Evolutionary conservation across 352 stramenopile species (phyloP).

Genomic region (Pythium pectinolyticum): DNA sequence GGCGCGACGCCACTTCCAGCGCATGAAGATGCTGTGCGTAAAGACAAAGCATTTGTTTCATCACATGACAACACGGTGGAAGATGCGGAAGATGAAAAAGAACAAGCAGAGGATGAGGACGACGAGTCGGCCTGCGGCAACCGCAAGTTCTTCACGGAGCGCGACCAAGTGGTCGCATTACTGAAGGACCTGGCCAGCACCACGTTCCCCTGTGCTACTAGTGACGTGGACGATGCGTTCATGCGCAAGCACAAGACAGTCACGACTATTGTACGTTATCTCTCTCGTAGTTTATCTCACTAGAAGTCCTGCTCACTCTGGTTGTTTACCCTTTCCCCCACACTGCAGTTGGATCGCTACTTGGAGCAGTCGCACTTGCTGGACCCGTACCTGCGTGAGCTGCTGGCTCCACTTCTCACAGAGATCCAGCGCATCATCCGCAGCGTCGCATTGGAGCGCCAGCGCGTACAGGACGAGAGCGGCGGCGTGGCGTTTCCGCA

Average conservation of each 20-base stretch:
- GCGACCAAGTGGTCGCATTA: slow-evolving; percentile 41
- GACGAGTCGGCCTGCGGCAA: slow-evolving; percentile 27
- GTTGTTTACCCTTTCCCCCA: too few species aligned
- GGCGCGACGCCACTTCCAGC: too few species aligned
- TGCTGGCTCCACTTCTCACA: slow-evolving; percentile 67
- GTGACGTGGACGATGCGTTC: slow-evolving; percentile 53
- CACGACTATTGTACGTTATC: slow-evolving; percentile 55
- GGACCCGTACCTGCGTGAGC: slow-evolving; percentile 81
- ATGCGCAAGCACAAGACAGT: slow-evolving; percentile 38
- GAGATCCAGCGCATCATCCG: slow-evolving; percentile 64
- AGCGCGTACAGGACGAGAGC: slow-evolving; percentile 7
- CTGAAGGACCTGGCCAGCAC: slow-evolving; percentile 41
- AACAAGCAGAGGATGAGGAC: slow-evolving; percentile 10
- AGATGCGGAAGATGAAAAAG: neutral
- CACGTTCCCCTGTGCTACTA: slow-evolving; percentile 38
- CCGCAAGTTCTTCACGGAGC: slow-evolving; percentile 68
- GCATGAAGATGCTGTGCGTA: too few species aligned
- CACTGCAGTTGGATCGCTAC: slow-evolving; percentile 85
- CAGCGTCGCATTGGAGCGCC: slow-evolving; percentile 33
- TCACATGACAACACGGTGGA: neutral
- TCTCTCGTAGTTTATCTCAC: neutral
- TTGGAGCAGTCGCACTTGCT: slow-evolving; percentile 89
- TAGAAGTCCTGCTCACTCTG: neutral
- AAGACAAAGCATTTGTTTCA: too few species aligned
- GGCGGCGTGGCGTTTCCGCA: slow-evolving; percentile 65